A percentile compares a stretch with the other conserved stretches of the same genome.
These are phyloP conservation scores for Phaeosphaeriaceae sp. DNA, from an alignment of 2,329 filamentous ascomycete genomes.

Conservation along the genomic window DNA sequence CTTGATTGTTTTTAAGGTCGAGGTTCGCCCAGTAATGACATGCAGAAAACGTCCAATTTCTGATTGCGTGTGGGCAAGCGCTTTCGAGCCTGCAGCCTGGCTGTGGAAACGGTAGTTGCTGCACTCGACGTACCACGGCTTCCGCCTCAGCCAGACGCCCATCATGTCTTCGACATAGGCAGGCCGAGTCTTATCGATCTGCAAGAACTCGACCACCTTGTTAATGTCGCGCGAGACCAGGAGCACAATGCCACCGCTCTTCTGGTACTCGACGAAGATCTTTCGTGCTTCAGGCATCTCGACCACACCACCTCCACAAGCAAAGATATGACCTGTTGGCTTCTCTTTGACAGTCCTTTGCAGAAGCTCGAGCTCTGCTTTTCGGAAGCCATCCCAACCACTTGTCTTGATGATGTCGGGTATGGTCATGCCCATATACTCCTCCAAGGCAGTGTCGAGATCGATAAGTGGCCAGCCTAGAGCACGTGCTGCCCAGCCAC, in stretches of 20 bases:
- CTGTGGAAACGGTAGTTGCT: constrained; percentile 95
- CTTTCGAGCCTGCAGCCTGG: constrained; percentile 64
- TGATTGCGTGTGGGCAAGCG: constrained; percentile 62
- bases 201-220: constrained; percentile 86
- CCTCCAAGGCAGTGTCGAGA: constrained; percentile 86
- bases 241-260: constrained; percentile 81
- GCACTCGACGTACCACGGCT: constrained; percentile 89
- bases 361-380: constrained; percentile 77
- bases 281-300: constrained; percentile 82
- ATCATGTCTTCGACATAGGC: constrained; percentile 94
- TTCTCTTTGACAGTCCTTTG: constrained; percentile 77
- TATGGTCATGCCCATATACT: constrained; percentile 74
- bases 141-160: constrained; percentile 86
- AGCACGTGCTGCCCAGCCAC: constrained; percentile 80
- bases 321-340: constrained; percentile 79
- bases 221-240: constrained; percentile 87
- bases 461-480: constrained; percentile 82
- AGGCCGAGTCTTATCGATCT: constrained; percentile 86
- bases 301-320: constrained; percentile 92
- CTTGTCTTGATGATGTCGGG: constrained; percentile 79
- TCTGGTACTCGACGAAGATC: constrained; percentile 75
- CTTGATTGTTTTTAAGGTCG: constrained; percentile 63
- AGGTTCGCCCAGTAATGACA: constrained; percentile 68
- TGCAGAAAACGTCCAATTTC: constrained; percentile 78
- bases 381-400: constrained; percentile 90